Evolutionary conservation across 2,329 filamentous ascomycete species (phyloP).

Genomic region (Sordariomycetes sp.): DNA sequence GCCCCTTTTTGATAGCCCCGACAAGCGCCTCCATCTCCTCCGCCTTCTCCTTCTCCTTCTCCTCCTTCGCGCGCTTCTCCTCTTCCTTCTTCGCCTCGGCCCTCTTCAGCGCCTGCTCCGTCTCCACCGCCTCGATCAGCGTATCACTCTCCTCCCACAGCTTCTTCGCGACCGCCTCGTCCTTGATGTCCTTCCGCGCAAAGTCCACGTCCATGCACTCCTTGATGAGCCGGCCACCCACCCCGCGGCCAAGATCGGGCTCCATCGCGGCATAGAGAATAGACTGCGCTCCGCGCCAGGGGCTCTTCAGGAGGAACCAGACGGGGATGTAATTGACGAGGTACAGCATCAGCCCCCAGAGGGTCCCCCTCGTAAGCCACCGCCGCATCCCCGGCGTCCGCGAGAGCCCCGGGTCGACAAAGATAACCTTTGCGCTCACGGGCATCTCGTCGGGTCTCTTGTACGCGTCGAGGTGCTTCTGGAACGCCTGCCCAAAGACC

Average conservation of each 20-base stretch:
- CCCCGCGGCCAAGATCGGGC: slow-evolving; percentile 46
- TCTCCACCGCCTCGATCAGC: slow-evolving; percentile 71
- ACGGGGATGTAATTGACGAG: slow-evolving; percentile 64
- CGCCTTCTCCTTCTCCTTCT: slow-evolving; percentile 16
- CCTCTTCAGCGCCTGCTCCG: slow-evolving; percentile 53
- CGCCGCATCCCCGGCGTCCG: slow-evolving; percentile 79
- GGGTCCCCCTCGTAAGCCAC: slow-evolving; percentile 74
- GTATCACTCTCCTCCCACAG: slow-evolving; percentile 84
- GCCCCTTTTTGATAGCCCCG: slow-evolving; percentile 21
- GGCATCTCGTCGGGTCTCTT: slow-evolving; percentile 72
- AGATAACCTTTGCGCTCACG: slow-evolving; percentile 68
- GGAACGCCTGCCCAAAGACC: slow-evolving; percentile 79
- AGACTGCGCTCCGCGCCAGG: slow-evolving; percentile 72
- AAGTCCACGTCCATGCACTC: slow-evolving; percentile 72
- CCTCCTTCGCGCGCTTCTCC: slow-evolving; percentile 19
- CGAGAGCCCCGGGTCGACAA: slow-evolving; percentile 76
- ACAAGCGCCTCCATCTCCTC: slow-evolving; percentile 22
- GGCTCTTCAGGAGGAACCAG: slow-evolving; percentile 81
- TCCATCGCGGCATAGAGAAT: slow-evolving; percentile 83
- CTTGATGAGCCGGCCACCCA: slow-evolving; percentile 66
- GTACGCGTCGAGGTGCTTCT: slow-evolving; percentile 81
- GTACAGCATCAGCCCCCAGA: slow-evolving; percentile 70
- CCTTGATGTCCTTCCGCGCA: slow-evolving; percentile 58
- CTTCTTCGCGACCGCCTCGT: slow-evolving; percentile 69
- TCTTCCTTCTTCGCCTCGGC: slow-evolving; percentile 22